Conservation (phyloP, 2,329 filamentous ascomycete genomes). For the Phaeophleospora eucalypticola region DNA sequence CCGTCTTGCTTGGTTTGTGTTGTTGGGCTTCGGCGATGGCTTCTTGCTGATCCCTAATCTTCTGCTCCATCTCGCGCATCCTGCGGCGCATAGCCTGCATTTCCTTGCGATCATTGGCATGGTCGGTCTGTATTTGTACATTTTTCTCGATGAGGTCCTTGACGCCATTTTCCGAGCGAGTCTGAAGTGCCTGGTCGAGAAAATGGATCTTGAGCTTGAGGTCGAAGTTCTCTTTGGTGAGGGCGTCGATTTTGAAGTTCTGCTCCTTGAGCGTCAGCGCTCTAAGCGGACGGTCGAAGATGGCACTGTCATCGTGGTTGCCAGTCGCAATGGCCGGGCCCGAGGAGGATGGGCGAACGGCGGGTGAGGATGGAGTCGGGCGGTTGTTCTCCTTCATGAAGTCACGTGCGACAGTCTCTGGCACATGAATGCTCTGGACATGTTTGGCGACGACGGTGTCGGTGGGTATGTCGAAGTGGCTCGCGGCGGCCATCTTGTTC, state of each 20-base stretch:
- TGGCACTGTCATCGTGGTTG: background rate
- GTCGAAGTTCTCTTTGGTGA: constrained; percentile 98
- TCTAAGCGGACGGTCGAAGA: constrained; percentile 37
- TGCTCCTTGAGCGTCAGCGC: constrained; percentile 87
- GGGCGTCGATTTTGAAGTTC: constrained; percentile 90
- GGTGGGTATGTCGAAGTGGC: constrained; percentile 53
- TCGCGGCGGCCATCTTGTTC: no score
- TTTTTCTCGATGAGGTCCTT: constrained; percentile 98
- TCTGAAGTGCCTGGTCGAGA: constrained; percentile 85
- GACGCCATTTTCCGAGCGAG: constrained; percentile 89
- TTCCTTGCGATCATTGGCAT: constrained; percentile 85
- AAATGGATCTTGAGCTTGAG: constrained; percentile 97
- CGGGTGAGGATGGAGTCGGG: constrained; percentile 58
- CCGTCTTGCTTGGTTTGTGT: constrained; percentile 38
- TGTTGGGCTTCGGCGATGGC: constrained; percentile 44
- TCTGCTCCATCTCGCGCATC: constrained; percentile 81
- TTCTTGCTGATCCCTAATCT: constrained; percentile 58
- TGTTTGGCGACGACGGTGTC: constrained; percentile 87
- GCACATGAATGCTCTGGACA: constrained; percentile 84
- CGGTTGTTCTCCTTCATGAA: constrained; percentile 62
- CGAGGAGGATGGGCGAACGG: constrained; percentile 44
- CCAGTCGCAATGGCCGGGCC: constrained; percentile 23
- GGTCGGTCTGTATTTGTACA: constrained; percentile 86
- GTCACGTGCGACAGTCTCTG: constrained; percentile 79
- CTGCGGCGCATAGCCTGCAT: constrained; percentile 77